Percentiles rank a stretch among this genome's conserved stretches.
Evolutionary conservation across 2,329 filamentous ascomycete species (phyloP).

Genomic region (Biscogniauxia marginata): DNA sequence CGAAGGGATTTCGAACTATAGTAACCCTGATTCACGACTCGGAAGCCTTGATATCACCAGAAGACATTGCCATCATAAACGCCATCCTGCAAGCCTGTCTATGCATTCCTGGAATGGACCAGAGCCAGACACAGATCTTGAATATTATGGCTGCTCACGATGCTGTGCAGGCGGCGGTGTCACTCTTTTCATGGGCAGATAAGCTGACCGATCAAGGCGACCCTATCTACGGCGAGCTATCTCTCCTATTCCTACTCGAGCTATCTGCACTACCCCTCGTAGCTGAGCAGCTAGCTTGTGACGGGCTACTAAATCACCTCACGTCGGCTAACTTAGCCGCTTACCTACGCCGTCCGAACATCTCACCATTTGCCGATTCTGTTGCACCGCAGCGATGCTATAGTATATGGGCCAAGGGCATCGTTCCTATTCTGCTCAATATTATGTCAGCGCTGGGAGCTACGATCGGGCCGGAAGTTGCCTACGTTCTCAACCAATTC

Average conservation of each 20-base stretch:
- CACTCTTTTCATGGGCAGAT: constrained; percentile 92
- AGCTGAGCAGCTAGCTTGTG: constrained; percentile 86
- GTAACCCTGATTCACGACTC: constrained; percentile 80
- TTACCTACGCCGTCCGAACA: constrained; percentile 68
- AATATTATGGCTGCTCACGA: constrained; percentile 69
- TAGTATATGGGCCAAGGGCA: constrained; percentile 83
- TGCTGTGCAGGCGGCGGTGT: constrained; percentile 76
- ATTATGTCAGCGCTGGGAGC: constrained; percentile 78
- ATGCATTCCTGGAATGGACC: constrained; percentile 71
- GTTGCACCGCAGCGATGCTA: constrained; percentile 72
- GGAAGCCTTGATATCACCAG: constrained; percentile 62
- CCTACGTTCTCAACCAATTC: constrained; percentile 87
- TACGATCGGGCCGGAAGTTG: constrained; percentile 79
- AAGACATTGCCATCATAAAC: constrained; percentile 83
- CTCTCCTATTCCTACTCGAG: constrained; percentile 82
- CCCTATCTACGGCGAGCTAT: constrained; percentile 91
- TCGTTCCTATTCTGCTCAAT: constrained; percentile 86
- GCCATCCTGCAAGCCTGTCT: constrained; percentile 85
- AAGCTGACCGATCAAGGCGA: constrained; percentile 74
- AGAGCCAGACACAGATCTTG: constrained; percentile 68
- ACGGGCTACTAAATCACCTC: constrained; percentile 77
- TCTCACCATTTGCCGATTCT: constrained; percentile 76
- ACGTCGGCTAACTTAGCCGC: constrained; percentile 76
- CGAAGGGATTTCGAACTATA: constrained; percentile 76
- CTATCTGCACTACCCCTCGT: constrained; percentile 77